Percentiles rank a stretch among this genome's conserved stretches.
Evolutionary conservation across 225 moss, liverwort and hornwort genomes (phyloP).

Genomic region (Lunularia cruciata): DNA sequence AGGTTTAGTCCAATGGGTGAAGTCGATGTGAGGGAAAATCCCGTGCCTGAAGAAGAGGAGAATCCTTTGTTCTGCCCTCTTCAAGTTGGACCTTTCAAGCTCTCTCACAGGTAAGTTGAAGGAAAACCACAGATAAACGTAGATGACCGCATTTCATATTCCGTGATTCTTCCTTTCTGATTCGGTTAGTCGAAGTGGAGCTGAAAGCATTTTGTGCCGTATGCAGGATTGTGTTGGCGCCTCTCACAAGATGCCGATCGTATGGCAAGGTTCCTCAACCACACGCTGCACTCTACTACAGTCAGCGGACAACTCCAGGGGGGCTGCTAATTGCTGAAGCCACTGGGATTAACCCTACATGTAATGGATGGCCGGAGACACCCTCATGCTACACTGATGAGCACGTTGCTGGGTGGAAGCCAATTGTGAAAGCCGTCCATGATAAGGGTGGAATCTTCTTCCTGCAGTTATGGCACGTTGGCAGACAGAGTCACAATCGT

Average conservation of each 20-base stretch:
- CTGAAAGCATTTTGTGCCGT: too few species aligned
- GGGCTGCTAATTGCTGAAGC: slow-evolving; percentile 66
- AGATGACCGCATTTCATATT: too few species aligned
- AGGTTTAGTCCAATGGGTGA: too few species aligned
- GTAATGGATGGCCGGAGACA: slow-evolving; percentile 40
- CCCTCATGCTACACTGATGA: slow-evolving; percentile 60
- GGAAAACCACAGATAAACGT: background rate
- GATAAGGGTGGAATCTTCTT: slow-evolving; percentile 72
- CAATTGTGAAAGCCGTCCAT: slow-evolving; percentile 78
- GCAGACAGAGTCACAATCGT: slow-evolving; percentile 52
- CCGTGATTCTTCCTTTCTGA: too few species aligned
- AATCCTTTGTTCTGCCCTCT: slow-evolving; percentile 18
- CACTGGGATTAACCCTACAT: slow-evolving; percentile 33
- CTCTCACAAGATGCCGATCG: slow-evolving; percentile 73
- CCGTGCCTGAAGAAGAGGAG: background rate
- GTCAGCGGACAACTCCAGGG: slow-evolving; percentile 67
- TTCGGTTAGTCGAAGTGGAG: background rate
- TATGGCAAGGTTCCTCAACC: slow-evolving; percentile 62
- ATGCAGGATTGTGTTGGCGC: slow-evolving; percentile 75
- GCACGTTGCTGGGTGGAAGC: slow-evolving; percentile 72
- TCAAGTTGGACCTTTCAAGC: slow-evolving; percentile 15
- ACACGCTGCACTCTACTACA: slow-evolving; percentile 53
- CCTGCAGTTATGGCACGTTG: slow-evolving; percentile 62
- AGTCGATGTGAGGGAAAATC: background rate
- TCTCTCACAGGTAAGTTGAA: slow-evolving; percentile 24